Conservation (phyloP, 768 basidiomycete genomes). For the Kwoniella botswanensis region DNA sequence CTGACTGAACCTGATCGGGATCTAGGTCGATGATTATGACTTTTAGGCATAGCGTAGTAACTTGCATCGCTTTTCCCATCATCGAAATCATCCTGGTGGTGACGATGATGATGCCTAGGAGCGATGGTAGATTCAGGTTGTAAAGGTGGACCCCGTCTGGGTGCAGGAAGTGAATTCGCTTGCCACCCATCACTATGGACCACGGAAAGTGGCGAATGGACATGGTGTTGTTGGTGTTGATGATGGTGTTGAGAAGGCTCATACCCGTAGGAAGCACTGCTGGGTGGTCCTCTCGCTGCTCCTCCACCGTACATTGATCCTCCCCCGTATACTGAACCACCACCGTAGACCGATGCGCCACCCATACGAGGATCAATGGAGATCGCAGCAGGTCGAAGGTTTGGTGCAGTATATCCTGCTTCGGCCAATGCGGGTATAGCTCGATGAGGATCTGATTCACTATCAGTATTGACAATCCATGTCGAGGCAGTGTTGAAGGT, state of each 20-base stretch:
- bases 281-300: slow-evolving; percentile 9
- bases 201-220: slow-evolving; percentile 19
- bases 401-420: slow-evolving; percentile 47
- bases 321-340: slow-evolving; percentile 20
- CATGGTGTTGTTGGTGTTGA: slow-evolving; percentile 23
- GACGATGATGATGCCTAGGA: slow-evolving; percentile 22
- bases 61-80: slow-evolving; percentile 28
- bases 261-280: background rate
- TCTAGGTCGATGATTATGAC: background rate
- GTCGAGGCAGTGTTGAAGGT: no score
- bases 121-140: slow-evolving; percentile 19
- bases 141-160: slow-evolving; percentile 26
- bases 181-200: slow-evolving; percentile 20
- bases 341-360: slow-evolving; percentile 1
- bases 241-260: slow-evolving; percentile 2
- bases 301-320: slow-evolving; percentile 6
- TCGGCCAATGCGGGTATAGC: slow-evolving; percentile 49
- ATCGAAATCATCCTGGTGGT: slow-evolving; percentile 20
- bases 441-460: slow-evolving; percentile 36
- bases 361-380: slow-evolving; percentile 12
- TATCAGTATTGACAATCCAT: no score
- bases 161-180: slow-evolving; percentile 33
- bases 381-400: slow-evolving; percentile 23
- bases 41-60: slow-evolving; percentile 28
- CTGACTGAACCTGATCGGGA: slow-evolving; percentile 18